Conservation (phyloP, 805 yeast species). For the Nakazawaea holstii region DNA sequence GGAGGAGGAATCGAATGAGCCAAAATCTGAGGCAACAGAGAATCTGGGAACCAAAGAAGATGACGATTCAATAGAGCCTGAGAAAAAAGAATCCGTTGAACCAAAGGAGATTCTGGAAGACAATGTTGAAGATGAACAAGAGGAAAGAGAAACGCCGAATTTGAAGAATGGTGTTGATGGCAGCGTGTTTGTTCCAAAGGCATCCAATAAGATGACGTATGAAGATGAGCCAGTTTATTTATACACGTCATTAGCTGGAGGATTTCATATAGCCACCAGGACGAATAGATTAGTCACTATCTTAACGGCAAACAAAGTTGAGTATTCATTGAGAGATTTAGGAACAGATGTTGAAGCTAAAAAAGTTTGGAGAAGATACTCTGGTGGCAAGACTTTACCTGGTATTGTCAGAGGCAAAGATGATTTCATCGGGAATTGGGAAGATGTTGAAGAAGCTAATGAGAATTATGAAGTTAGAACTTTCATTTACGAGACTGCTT, state of each 20-base stretch:
- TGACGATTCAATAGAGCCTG: conserved; percentile 4
- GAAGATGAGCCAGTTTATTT: conserved; percentile 63
- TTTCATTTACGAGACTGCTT: conserved; percentile 59
- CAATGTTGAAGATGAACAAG: conserved; percentile 2
- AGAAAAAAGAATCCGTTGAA: conserved; percentile 7
- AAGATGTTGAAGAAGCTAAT: conserved; percentile 75
- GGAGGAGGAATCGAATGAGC: conserved; percentile 13
- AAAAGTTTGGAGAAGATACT: conserved; percentile 72
- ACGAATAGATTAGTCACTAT: conserved; percentile 75
- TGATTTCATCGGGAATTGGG: conserved; percentile 79
- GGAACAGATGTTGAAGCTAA: conserved; percentile 88
- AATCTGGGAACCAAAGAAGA: conserved; percentile 1
- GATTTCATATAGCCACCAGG: conserved; percentile 70
- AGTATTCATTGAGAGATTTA: conserved; percentile 65
- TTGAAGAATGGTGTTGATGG: conserved; percentile 13
- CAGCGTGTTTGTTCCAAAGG: conserved; percentile 27
- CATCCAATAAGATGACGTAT: conserved; percentile 24
- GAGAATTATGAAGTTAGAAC: conserved; percentile 67
- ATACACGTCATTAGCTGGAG: conserved; percentile 85
- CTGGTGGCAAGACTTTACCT: conserved; percentile 71
- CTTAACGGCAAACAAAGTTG: conserved; percentile 65
- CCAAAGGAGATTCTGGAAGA: neutral
- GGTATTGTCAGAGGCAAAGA: conserved; percentile 82
- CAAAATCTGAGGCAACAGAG: too few species aligned
- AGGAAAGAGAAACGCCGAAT: neutral